Evolutionary conservation across 495 filamentous ascomycete genomes (phyloP).

Genomic region (Penicillium roqueforti): DNA sequence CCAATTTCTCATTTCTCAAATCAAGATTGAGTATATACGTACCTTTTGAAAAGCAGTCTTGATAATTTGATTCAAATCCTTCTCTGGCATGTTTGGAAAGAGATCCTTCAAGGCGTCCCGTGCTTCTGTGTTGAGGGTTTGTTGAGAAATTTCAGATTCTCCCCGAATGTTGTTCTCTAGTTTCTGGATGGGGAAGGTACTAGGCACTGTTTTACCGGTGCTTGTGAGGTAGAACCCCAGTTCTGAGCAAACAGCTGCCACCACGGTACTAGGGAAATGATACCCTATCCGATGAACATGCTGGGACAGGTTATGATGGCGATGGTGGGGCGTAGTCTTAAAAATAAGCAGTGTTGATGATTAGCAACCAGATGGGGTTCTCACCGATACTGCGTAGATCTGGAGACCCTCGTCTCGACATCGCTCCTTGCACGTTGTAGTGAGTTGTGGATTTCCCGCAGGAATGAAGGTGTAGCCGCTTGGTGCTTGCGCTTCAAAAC

Average conservation of each 20-base stretch:
- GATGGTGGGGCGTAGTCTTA: conserved; percentile 44
- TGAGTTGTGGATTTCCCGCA: conserved; percentile 73
- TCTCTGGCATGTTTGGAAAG: conserved; percentile 80
- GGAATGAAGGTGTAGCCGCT: conserved; percentile 81
- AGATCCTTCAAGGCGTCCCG: conserved; percentile 71
- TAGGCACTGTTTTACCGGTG: conserved; percentile 40
- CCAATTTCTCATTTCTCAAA: conserved; percentile 10
- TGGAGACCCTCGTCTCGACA: conserved; percentile 63
- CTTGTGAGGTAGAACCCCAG: conserved; percentile 39
- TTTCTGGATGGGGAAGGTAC: conserved; percentile 22
- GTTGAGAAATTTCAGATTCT: conserved; percentile 45
- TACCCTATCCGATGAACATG: conserved; percentile 78
- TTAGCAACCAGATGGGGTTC: conserved; percentile 1
- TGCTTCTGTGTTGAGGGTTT: conserved; percentile 67
- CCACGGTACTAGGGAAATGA: conserved; percentile 60
- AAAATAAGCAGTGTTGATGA: conserved; percentile 13
- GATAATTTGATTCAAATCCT: conserved; percentile 72
- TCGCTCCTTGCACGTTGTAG: conserved; percentile 71
- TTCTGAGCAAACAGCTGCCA: conserved; percentile 51
- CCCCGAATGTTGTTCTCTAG: conserved; percentile 10
- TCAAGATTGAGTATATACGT: conserved; percentile 21
- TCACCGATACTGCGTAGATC: conserved; percentile 77
- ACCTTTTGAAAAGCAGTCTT: conserved; percentile 83
- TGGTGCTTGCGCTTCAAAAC: conserved; percentile 54
- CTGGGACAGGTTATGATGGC: conserved; percentile 52